A percentile compares a stretch with the other conserved stretches of the same genome.
These are phyloP conservation scores for Vanilla planifolia DNA, from an alignment of 106 monocot species.

Conservation along the genomic window DNA sequence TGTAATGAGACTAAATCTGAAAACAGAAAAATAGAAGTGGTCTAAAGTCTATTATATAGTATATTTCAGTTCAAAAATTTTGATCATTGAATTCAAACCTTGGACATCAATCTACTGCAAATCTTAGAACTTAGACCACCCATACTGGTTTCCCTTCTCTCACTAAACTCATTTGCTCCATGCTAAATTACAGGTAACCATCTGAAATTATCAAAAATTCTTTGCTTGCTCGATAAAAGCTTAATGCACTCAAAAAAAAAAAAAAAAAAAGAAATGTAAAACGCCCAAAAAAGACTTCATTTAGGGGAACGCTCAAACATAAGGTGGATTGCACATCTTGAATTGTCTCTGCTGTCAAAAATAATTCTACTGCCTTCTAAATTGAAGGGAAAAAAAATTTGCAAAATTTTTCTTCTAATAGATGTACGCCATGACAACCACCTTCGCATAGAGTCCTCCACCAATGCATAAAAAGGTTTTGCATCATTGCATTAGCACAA, in stretches of 20 bases:
- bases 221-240: neutral
- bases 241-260: neutral
- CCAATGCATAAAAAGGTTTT: neutral
- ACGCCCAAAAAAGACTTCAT: neutral
- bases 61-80: neutral
- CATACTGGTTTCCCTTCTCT: neutral
- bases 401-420: constrained; percentile 2
- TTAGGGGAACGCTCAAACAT: neutral
- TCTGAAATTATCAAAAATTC: neutral
- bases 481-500: neutral
- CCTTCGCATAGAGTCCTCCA: neutral
- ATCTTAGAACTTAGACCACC: neutral
- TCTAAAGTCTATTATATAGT: too few species aligned
- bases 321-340: neutral
- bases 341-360: neutral
- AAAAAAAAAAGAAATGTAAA: too few species aligned
- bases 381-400: neutral
- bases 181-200: neutral
- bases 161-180: neutral
- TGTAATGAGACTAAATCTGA: too few species aligned
- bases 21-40: too few species aligned
- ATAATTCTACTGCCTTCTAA: neutral
- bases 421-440: neutral
- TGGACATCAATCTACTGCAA: neutral
- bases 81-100: neutral